Percentiles rank a stretch among this genome's conserved stretches.
phyloP scores from a whole-genome alignment of 331 rosid species.

The Prunus yedoensis region DNA sequence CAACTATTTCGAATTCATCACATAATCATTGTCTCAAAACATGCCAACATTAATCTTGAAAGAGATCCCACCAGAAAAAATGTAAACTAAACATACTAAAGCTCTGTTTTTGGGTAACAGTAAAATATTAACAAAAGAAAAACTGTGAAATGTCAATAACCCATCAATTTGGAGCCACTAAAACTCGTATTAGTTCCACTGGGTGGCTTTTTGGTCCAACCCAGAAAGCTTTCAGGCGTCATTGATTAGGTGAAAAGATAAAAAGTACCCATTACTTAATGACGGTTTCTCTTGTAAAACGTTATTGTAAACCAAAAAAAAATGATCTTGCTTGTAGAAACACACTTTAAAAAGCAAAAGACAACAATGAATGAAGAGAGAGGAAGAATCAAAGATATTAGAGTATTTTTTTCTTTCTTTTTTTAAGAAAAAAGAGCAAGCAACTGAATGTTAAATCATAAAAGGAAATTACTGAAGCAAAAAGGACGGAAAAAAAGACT shows the following conservation, averaged over 20 bases:
- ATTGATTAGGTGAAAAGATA: not conserved
- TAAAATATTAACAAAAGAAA: not conserved
- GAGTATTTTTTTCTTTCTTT: not conserved
- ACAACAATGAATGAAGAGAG: too few relatives aligned
- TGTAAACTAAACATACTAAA: not conserved
- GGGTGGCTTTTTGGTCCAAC: not conserved
- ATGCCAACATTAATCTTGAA: not conserved
- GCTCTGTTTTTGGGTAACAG: not conserved
- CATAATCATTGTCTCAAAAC: not conserved
- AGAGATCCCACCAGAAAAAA: not conserved
- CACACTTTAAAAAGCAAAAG: too few relatives aligned
- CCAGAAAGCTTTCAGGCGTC: not conserved
- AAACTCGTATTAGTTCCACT: not conserved
- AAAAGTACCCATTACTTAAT: not conserved
- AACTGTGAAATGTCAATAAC: not conserved
- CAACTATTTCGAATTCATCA: not conserved
- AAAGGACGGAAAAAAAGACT: not conserved
- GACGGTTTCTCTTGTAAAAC: not conserved
- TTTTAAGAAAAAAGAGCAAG: not conserved
- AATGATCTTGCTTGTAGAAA: not conserved
- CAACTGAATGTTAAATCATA: not conserved
- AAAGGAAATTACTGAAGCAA: not conserved
- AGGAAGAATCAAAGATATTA: too few relatives aligned
- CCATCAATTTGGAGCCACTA: not conserved
- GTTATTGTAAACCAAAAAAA: not conserved